Evolutionary conservation across 345 rosid genomes (phyloP).

Genomic region (Syzygium grande): DNA sequence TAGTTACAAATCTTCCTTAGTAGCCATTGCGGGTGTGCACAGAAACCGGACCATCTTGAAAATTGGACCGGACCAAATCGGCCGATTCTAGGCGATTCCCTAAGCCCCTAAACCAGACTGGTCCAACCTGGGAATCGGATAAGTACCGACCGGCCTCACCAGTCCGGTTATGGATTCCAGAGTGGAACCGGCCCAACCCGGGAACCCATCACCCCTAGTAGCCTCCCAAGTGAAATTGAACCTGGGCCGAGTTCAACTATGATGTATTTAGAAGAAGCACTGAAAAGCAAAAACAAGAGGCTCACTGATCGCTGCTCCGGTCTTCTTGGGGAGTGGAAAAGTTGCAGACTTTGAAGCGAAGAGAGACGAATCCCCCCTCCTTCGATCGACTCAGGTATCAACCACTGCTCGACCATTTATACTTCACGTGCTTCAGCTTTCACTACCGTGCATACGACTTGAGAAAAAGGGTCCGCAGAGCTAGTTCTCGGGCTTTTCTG

Average conservation of each 20-base stretch:
- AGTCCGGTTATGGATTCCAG: not conserved
- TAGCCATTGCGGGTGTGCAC: fast-evolving
- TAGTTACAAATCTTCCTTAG: not conserved
- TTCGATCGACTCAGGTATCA: not conserved
- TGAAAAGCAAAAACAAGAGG: fast-evolving
- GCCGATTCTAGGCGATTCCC: fast-evolving
- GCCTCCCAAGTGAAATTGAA: not conserved
- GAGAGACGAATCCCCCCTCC: not conserved
- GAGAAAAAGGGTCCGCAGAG: not conserved
- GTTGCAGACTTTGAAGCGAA: not conserved
- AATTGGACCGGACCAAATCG: fast-evolving
- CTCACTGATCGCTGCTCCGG: fast-evolving
- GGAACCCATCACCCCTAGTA: not conserved
- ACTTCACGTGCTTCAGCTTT: not conserved
- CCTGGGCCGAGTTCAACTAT: not conserved
- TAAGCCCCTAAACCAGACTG: not conserved
- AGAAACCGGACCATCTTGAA: fast-evolving
- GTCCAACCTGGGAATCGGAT: not conserved
- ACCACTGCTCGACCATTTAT: not conserved
- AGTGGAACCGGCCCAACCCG: not conserved
- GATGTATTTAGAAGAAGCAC: fast-evolving
- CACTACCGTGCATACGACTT: not conserved
- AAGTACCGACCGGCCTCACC: not conserved
- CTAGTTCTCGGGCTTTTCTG: not conserved
- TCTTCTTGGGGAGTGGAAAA: not conserved